These are phyloP conservation scores for Didymella arachidicola DNA, from an alignment of 2,329 filamentous ascomycete genomes.

Conservation along the genomic window DNA sequence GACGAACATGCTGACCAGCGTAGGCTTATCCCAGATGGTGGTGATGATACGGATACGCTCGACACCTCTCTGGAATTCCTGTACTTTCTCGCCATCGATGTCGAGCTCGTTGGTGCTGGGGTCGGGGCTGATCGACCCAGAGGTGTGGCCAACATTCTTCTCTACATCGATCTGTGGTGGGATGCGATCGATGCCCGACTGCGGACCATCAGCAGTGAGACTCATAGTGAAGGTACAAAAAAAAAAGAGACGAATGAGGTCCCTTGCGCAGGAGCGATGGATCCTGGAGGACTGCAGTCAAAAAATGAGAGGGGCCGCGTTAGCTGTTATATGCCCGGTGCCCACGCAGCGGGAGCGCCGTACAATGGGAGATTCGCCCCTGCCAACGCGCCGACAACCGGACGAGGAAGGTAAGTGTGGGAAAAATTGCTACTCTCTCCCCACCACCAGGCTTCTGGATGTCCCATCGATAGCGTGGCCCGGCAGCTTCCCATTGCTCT, in stretches of 20 bases:
- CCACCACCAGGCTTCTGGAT: slow-evolving; percentile 36
- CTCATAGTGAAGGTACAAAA: slow-evolving; percentile 22
- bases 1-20: slow-evolving; percentile 49
- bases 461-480: slow-evolving; percentile 23
- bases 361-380: slow-evolving; percentile 12
- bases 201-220: slow-evolving; percentile 20
- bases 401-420: slow-evolving; percentile 28
- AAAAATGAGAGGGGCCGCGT: slow-evolving; percentile 11
- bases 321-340: slow-evolving; percentile 29
- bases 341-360: slow-evolving; percentile 15
- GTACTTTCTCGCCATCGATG: slow-evolving; percentile 28
- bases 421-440: slow-evolving; percentile 33
- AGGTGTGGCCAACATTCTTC: slow-evolving; percentile 25
- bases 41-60: slow-evolving; percentile 53
- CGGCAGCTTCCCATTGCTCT: slow-evolving; percentile 24
- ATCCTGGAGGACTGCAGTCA: slow-evolving; percentile 20
- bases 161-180: slow-evolving; percentile 30
- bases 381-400: slow-evolving; percentile 33
- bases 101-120: slow-evolving; percentile 26
- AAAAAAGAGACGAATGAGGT: slow-evolving; percentile 13
- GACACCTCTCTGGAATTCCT: slow-evolving; percentile 49
- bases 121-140: slow-evolving; percentile 21
- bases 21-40: slow-evolving; percentile 50
- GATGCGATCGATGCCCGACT: slow-evolving; percentile 24
- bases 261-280: slow-evolving; percentile 23